These are phyloP conservation scores for Stereocaulon alpinum DNA, from an alignment of 495 filamentous ascomycete species.

Conservation along the genomic window DNA sequence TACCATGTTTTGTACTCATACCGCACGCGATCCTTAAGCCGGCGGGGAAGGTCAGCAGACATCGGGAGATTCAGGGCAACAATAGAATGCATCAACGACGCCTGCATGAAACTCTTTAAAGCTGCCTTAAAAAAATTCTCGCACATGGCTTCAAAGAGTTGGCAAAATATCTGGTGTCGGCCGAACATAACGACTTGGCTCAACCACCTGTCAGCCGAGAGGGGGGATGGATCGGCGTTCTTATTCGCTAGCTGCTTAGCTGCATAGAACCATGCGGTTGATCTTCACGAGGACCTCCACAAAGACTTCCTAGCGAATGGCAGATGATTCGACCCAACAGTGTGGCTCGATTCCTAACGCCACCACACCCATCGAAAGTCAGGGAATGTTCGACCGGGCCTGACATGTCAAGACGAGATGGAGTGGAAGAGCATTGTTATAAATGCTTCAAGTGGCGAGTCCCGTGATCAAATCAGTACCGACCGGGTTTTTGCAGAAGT, in stretches of 20 bases:
- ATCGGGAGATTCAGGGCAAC: background rate
- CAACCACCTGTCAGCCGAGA: conserved; percentile 8
- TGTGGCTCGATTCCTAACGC: conserved; percentile 10
- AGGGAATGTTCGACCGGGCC: background rate
- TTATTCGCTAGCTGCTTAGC: conserved; percentile 8
- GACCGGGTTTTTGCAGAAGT: conserved; percentile 6
- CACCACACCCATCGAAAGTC: background rate
- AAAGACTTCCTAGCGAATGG: background rate
- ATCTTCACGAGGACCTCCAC: conserved; percentile 8
- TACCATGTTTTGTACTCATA: background rate
- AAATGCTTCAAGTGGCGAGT: conserved; percentile 2
- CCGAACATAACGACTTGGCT: background rate
- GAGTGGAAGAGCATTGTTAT: background rate
- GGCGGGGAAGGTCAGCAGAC: background rate
- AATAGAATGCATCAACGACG: background rate
- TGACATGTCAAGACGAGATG: background rate
- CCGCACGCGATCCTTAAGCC: background rate
- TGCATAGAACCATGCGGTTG: conserved; percentile 4
- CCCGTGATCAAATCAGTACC: conserved; percentile 8
- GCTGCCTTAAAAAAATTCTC: background rate
- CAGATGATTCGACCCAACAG: background rate
- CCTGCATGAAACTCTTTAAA: background rate
- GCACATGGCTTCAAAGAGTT: background rate
- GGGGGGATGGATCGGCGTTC: background rate
- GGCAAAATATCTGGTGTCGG: background rate